Evolutionary conservation across 225 moss, liverwort and hornwort species (phyloP).

Genomic region (Ulota crispa): DNA sequence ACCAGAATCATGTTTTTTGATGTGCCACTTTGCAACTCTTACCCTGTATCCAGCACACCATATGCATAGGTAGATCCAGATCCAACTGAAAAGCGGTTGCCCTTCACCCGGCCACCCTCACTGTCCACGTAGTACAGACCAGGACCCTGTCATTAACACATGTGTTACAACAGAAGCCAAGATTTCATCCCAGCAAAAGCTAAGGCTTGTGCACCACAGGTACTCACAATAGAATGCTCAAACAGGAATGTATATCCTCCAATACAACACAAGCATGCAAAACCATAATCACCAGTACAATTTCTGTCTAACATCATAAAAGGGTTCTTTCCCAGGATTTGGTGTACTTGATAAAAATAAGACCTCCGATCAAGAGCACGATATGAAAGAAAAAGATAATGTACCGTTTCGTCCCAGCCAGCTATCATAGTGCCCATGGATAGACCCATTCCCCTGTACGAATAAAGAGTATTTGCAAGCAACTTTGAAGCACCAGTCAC

Average conservation of each 20-base stretch:
- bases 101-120: constrained; percentile 84
- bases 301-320: neutral
- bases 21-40: constrained; percentile 10
- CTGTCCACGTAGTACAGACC: constrained; percentile 91
- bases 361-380: neutral
- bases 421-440: constrained; percentile 98
- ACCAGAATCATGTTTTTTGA: neutral
- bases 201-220: neutral
- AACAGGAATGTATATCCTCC: neutral
- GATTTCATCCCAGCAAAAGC: neutral
- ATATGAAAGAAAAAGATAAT: neutral
- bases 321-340: neutral
- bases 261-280: neutral
- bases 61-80: constrained; percentile 92
- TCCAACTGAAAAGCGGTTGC: constrained; percentile 82
- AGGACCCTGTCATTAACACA: constrained; percentile 63
- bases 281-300: neutral
- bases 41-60: constrained; percentile 84
- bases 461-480: constrained; percentile 83
- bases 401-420: constrained; percentile 94
- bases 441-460: constrained; percentile 92
- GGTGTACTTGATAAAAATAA: neutral
- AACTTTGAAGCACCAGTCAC: constrained; percentile 89
- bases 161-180: neutral
- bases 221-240: neutral